phyloP scores from a whole-genome alignment of 345 rosid species.

The Camelina hispida region DNA sequence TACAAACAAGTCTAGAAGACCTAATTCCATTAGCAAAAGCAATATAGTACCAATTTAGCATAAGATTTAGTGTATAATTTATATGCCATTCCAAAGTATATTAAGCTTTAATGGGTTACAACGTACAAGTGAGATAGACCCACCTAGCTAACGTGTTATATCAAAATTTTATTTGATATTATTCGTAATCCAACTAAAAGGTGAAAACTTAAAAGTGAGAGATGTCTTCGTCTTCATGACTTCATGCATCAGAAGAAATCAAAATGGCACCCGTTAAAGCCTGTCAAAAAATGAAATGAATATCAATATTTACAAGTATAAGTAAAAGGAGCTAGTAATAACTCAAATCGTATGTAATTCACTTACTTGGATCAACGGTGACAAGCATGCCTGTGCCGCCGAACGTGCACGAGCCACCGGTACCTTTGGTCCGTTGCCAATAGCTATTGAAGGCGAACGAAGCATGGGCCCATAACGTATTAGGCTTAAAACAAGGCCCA shows the following conservation, averaged over 20 bases:
- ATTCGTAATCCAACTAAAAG: constrained; percentile 33
- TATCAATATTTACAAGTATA: not conserved
- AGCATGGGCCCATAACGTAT: constrained; percentile 80
- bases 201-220: constrained; percentile 7
- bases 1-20: constrained; percentile 28
- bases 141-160: constrained; percentile 35
- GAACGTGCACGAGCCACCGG: constrained; percentile 84
- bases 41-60: constrained; percentile 28
- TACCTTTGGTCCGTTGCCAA: constrained; percentile 81
- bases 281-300: constrained; percentile 40
- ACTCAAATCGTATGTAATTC: not conserved
- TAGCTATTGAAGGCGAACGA: constrained; percentile 93
- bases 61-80: constrained; percentile 7
- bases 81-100: constrained; percentile 10
- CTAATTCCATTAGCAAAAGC: constrained; percentile 40
- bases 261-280: constrained; percentile 68
- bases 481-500: constrained; percentile 78
- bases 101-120: constrained; percentile 26
- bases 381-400: constrained; percentile 96
- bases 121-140: constrained; percentile 37
- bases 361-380: constrained; percentile 87
- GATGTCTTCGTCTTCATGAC: constrained; percentile 32
- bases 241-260: constrained; percentile 45
- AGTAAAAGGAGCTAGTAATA: too few species aligned
- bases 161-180: constrained; percentile 33